Evolutionary conservation across 306 rosid species (phyloP).

Genomic region (Trifolium dubium): DNA sequence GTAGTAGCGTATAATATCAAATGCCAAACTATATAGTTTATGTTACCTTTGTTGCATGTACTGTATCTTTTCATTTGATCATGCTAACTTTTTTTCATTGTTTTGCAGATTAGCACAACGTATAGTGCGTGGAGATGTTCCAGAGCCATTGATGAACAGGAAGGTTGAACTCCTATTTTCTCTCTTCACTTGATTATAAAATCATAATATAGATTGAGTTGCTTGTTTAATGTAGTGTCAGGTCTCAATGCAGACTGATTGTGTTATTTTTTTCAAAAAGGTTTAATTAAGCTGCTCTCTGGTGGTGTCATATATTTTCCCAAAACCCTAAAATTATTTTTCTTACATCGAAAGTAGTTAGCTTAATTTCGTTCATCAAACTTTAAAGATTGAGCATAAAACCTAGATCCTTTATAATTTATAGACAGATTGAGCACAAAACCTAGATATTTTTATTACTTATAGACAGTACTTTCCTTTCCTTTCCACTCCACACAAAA

Average conservation of each 20-base stretch:
- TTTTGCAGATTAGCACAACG: constrained; percentile 92
- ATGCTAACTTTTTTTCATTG: constrained; percentile 5
- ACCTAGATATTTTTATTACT: not conserved
- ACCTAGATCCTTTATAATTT: not conserved
- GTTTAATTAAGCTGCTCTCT: constrained; percentile 30
- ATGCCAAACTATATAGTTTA: not conserved
- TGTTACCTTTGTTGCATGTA: constrained; percentile 13
- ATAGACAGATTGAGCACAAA: not conserved
- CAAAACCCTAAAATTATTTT: not conserved
- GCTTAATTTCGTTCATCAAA: not conserved
- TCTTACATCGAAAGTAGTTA: constrained; percentile 11
- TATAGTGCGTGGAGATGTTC: constrained; percentile 97
- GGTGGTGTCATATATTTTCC: constrained; percentile 6
- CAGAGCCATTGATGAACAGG: constrained; percentile 87
- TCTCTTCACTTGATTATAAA: constrained; percentile 23
- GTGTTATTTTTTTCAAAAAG: not conserved
- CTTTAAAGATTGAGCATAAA: not conserved
- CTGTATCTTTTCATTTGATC: constrained; percentile 14
- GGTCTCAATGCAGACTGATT: constrained; percentile 28
- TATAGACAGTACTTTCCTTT: not conserved
- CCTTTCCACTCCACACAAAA: not conserved
- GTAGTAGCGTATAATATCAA: not conserved
- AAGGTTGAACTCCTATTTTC: constrained; percentile 57
- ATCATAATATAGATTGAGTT: constrained; percentile 15
- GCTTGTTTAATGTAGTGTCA: constrained; percentile 7